A percentile compares a stretch with the other conserved stretches of the same genome.
Conservation (phyloP, 495 filamentous ascomycete genomes). For the Daldinia concentrica region DNA sequence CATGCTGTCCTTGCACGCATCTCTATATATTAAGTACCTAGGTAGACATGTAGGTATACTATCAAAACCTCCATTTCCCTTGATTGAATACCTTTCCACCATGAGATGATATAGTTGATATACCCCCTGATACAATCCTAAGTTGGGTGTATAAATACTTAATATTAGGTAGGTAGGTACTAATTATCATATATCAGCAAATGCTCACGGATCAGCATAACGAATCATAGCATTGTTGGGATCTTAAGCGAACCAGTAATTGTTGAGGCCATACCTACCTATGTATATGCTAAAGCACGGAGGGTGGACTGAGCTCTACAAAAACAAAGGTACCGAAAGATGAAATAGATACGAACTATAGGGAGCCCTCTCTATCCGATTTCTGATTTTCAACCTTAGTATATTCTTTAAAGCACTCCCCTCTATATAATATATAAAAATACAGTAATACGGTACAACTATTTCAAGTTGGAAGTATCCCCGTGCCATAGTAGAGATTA, state of each 20-base stretch:
- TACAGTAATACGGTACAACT: background rate
- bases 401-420: background rate
- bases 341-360: background rate
- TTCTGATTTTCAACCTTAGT: background rate
- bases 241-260: background rate
- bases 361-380: background rate
- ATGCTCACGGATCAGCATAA: background rate
- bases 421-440: no score
- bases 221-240: background rate
- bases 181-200: background rate
- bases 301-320: background rate
- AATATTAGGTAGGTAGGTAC: background rate
- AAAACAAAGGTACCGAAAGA: background rate
- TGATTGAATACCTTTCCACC: no score
- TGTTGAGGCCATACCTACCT: background rate
- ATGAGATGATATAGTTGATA: no score
- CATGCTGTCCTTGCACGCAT: no score
- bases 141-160: no score
- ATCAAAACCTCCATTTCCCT: no score
- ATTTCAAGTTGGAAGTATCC: background rate
- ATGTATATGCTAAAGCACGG: background rate
- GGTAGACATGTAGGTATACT: no score
- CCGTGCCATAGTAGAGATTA: background rate
- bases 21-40: no score
- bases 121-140: no score